phyloP scores from a whole-genome alignment of 2,329 filamentous ascomycete species.

The Talaromyces sp. region DNA sequence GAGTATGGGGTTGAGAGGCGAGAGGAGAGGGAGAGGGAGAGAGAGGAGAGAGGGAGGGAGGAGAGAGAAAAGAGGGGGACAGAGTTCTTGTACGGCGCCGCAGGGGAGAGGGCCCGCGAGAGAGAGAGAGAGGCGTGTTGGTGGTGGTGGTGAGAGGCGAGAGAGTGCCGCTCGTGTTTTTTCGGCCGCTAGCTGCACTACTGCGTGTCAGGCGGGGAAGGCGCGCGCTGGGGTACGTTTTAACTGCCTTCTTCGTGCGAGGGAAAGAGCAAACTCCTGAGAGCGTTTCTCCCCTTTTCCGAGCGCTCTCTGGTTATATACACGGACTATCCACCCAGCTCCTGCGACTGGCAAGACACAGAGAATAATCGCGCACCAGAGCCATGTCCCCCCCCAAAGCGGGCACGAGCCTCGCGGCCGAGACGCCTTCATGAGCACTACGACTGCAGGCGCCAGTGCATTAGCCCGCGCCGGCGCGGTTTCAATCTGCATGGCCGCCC shows the following conservation, averaged over 20 bases:
- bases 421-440: background rate
- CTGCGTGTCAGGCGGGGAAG: conserved; percentile 5
- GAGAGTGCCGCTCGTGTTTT: background rate
- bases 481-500: background rate
- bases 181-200: background rate
- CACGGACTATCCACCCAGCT: too few species aligned
- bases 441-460: background rate
- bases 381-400: background rate
- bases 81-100: background rate
- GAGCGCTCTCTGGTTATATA: background rate
- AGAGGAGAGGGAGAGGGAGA: background rate
- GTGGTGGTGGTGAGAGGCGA: background rate
- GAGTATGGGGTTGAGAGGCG: background rate
- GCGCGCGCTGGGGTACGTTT: background rate
- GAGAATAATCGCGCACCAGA: background rate
- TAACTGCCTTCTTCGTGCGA: background rate
- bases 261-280: background rate
- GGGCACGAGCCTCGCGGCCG: background rate
- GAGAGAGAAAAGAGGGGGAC: background rate
- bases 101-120: too few species aligned
- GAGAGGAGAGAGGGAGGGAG: background rate
- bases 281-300: background rate
- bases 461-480: background rate
- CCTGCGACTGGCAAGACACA: background rate
- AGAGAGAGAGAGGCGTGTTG: background rate